Percentiles rank a stretch among this genome's conserved stretches.
These are phyloP conservation scores for Monilinia vaccinii-corymbosi DNA, from an alignment of 2,329 filamentous ascomycete genomes.

Conservation along the genomic window DNA sequence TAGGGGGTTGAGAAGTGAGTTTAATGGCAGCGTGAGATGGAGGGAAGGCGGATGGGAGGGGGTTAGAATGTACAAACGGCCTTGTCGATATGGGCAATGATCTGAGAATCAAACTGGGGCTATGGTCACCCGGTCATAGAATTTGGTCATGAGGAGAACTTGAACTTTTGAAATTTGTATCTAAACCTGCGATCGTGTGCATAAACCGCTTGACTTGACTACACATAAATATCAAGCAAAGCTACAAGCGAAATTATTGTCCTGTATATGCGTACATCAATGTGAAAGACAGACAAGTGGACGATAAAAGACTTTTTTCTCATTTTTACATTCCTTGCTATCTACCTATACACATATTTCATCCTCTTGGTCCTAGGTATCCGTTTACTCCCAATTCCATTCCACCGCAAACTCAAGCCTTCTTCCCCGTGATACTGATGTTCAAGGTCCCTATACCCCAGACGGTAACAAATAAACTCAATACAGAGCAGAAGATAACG, in stretches of 20 bases:
- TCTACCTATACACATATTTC: slow-evolving; percentile 2
- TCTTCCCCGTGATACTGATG: slow-evolving; percentile 25
- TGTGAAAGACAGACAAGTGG: not conserved
- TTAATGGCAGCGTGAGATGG: not conserved
- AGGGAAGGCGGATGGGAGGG: not conserved
- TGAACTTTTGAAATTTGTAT: not conserved
- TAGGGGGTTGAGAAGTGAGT: not conserved
- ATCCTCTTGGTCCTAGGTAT: not conserved
- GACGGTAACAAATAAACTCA: slow-evolving; percentile 64
- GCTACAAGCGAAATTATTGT: not conserved
- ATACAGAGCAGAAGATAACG: slow-evolving; percentile 63
- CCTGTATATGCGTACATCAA: not conserved
- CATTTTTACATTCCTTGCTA: slow-evolving; percentile 3
- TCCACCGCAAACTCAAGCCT: not conserved
- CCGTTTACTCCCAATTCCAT: too few relatives aligned
- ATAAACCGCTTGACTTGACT: not conserved
- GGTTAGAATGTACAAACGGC: not conserved
- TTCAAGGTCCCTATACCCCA: slow-evolving; percentile 56
- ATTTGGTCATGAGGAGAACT: not conserved
- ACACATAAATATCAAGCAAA: not conserved
- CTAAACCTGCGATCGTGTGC: not conserved
- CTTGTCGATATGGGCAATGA: not conserved
- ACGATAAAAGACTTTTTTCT: not conserved
- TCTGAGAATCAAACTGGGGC: not conserved
- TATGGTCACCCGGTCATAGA: not conserved